Conservation (phyloP, 805 yeast genomes). For the Yarrowia keelungensis region DNA sequence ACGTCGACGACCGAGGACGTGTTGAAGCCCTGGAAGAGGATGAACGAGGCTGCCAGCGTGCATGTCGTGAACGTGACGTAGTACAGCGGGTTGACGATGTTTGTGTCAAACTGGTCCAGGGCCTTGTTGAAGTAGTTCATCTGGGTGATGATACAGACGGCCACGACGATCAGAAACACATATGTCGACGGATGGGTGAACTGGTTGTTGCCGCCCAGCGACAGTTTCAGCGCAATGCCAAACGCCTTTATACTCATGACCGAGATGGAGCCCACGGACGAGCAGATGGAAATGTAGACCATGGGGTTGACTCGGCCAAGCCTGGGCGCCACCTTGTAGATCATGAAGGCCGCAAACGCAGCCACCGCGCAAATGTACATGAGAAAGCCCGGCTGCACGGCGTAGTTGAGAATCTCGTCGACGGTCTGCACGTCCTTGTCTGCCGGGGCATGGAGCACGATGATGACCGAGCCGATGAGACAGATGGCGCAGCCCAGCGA, state of each 20-base stretch:
- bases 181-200: slow-evolving; percentile 85
- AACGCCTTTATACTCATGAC: slow-evolving; percentile 93
- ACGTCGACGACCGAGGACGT: slow-evolving; percentile 80
- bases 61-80: slow-evolving; percentile 92
- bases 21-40: slow-evolving; percentile 85
- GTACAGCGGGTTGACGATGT: slow-evolving; percentile 88
- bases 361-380: slow-evolving; percentile 69
- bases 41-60: slow-evolving; percentile 83
- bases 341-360: slow-evolving; percentile 75
- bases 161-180: slow-evolving; percentile 78
- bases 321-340: slow-evolving; percentile 80
- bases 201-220: slow-evolving; percentile 85
- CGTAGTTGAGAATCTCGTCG: slow-evolving; percentile 83
- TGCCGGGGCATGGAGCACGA: slow-evolving; percentile 92
- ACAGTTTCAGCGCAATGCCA: slow-evolving; percentile 87
- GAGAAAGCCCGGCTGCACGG: slow-evolving; percentile 75
- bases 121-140: slow-evolving; percentile 96
- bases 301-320: slow-evolving; percentile 84
- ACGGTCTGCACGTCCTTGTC: slow-evolving; percentile 88
- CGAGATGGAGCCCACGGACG: slow-evolving; percentile 87
- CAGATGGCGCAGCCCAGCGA: slow-evolving; percentile 94
- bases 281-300: slow-evolving; percentile 88
- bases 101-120: slow-evolving; percentile 89
- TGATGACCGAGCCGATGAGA: slow-evolving; percentile 83
- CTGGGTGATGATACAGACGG: slow-evolving; percentile 82